Evolutionary conservation across 1,139 yeast species (phyloP).

Genomic region (Geotrichum candidum): DNA sequence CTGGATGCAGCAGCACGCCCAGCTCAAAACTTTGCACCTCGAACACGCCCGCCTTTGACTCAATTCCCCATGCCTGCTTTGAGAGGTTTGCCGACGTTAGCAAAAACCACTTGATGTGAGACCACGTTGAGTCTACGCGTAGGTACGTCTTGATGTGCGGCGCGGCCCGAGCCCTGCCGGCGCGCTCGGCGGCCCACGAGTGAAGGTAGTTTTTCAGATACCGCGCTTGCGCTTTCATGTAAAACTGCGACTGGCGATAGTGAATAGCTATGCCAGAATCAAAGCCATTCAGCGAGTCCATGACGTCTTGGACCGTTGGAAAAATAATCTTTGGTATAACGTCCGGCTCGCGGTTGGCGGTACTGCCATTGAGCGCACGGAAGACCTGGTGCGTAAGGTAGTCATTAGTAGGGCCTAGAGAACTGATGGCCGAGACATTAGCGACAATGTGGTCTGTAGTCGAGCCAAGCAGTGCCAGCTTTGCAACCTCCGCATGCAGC

Average conservation of each 20-base stretch:
- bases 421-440: slow-evolving; percentile 33
- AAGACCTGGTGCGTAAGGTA: slow-evolving; percentile 23
- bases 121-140: slow-evolving; percentile 19
- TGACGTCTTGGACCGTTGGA: slow-evolving; percentile 31
- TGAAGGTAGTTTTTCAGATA: slow-evolving; percentile 27
- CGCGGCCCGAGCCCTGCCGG: slow-evolving; percentile 32
- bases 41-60: slow-evolving; percentile 19
- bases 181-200: slow-evolving; percentile 29
- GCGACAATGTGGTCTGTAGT: slow-evolving; percentile 22
- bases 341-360: slow-evolving; percentile 12
- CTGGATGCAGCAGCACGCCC: slow-evolving; percentile 31
- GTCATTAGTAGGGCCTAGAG: slow-evolving; percentile 25
- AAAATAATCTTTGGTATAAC: slow-evolving; percentile 23
- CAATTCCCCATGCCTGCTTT: slow-evolving; percentile 36
- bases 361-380: slow-evolving; percentile 12
- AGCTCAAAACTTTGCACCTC: slow-evolving; percentile 34
- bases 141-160: slow-evolving; percentile 37
- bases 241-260: slow-evolving; percentile 22
- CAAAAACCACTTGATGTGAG: slow-evolving; percentile 29
- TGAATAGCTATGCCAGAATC: slow-evolving; percentile 32
- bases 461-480: slow-evolving; percentile 2
- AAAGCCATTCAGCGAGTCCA: slow-evolving; percentile 32
- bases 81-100: slow-evolving; percentile 36
- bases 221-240: slow-evolving; percentile 23
- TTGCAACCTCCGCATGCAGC: slow-evolving; percentile 21